phyloP scores from a whole-genome alignment of 2,329 filamentous ascomycete genomes.

The Trichoderma oligosporum region DNA sequence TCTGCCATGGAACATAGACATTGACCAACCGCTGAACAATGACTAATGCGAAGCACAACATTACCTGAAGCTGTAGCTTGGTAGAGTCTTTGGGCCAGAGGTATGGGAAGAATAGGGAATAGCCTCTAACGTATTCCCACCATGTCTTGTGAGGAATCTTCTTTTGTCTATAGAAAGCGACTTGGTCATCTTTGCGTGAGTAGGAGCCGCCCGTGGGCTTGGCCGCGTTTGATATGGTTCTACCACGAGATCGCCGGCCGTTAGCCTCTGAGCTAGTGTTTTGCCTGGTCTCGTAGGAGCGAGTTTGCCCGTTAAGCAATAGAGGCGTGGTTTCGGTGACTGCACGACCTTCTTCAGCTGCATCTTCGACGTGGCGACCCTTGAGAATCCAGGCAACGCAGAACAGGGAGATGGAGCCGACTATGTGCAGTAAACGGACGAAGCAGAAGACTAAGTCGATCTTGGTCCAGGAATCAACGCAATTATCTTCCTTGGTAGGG shows the following conservation, averaged over 20 bases:
- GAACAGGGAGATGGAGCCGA: slow-evolving; percentile 53
- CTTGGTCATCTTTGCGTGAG: slow-evolving; percentile 55
- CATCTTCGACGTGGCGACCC: slow-evolving; percentile 36
- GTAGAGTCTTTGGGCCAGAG: slow-evolving; percentile 84
- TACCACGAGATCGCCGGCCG: slow-evolving; percentile 33
- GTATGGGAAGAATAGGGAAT: slow-evolving; percentile 92
- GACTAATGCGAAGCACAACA: slow-evolving; percentile 78
- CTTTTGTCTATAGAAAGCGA: slow-evolving; percentile 84
- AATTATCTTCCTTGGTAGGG: slow-evolving; percentile 28
- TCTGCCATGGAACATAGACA: slow-evolving; percentile 76
- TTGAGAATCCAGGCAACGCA: slow-evolving; percentile 42
- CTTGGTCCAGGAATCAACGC: slow-evolving; percentile 40
- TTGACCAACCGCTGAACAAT: slow-evolving; percentile 80
- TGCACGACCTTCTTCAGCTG: slow-evolving; percentile 37
- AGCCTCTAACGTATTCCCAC: slow-evolving; percentile 94
- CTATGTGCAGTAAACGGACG: slow-evolving; percentile 63
- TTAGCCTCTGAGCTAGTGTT: slow-evolving; percentile 26
- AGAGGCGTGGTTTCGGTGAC: slow-evolving; percentile 61
- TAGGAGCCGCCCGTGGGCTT: slow-evolving; percentile 29
- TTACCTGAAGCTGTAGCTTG: slow-evolving; percentile 70
- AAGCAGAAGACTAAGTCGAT: slow-evolving; percentile 64
- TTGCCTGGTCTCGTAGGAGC: slow-evolving; percentile 36
- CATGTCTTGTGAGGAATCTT: slow-evolving; percentile 84
- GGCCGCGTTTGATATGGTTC: slow-evolving; percentile 40
- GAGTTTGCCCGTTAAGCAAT: slow-evolving; percentile 49